phyloP scores from a whole-genome alignment of 1,284 basidiomycete genomes.

The Fomitopsis pinicola region DNA sequence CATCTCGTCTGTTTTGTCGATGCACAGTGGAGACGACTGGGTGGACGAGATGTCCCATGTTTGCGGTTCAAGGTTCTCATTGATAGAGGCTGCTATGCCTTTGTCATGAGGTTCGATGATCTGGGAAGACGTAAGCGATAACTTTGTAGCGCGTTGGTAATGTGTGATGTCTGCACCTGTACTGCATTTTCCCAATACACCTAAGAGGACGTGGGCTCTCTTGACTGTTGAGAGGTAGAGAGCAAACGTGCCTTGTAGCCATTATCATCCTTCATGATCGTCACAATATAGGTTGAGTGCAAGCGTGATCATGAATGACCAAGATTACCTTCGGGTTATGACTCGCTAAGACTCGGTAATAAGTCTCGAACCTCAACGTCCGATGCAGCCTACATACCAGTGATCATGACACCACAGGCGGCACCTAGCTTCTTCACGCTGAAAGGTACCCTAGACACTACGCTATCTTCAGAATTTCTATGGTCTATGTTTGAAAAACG shows the following conservation, averaged over 20 bases:
- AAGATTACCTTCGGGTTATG: slow-evolving; percentile 75
- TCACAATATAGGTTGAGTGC: not conserved
- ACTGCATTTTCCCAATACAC: slow-evolving; percentile 86
- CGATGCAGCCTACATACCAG: slow-evolving; percentile 40
- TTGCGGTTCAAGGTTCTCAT: slow-evolving; percentile 53
- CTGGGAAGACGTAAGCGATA: slow-evolving; percentile 30
- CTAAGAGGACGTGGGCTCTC: slow-evolving; percentile 28
- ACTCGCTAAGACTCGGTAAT: slow-evolving; percentile 45
- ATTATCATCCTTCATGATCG: slow-evolving; percentile 61
- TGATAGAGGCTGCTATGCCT: slow-evolving; percentile 67
- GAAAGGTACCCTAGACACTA: slow-evolving; percentile 64
- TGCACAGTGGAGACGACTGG: slow-evolving; percentile 38
- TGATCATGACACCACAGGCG: slow-evolving; percentile 85
- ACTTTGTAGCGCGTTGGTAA: not conserved
- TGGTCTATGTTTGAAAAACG: slow-evolving; percentile 17
- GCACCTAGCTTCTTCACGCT: slow-evolving; percentile 62
- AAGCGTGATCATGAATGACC: not conserved
- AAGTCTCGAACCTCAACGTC: not conserved
- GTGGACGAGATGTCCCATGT: slow-evolving; percentile 41
- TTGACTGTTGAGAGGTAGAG: not conserved
- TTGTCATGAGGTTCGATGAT: slow-evolving; percentile 80
- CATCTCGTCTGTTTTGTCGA: slow-evolving; percentile 58
- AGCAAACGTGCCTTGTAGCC: slow-evolving; percentile 66
- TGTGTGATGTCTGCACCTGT: slow-evolving; percentile 43
- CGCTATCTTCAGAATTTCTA: not conserved